phyloP scores from a whole-genome alignment of 179 eudicot genomes.

The Camellia oleifera region DNA sequence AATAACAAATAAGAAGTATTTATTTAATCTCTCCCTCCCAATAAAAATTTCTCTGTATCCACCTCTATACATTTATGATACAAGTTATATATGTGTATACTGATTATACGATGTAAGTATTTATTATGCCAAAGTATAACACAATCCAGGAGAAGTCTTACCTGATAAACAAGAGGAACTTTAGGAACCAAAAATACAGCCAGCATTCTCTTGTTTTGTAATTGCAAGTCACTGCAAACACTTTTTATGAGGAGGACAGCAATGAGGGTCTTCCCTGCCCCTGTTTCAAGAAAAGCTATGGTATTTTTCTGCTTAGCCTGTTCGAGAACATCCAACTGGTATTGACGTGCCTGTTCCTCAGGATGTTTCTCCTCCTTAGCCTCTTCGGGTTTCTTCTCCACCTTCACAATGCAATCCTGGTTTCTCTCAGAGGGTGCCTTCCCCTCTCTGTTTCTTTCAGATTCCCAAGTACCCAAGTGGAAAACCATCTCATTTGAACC shows the following conservation, averaged over 20 bases:
- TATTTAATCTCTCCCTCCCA: not conserved
- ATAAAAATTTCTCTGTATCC: not conserved
- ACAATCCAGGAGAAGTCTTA: conserved; percentile 16
- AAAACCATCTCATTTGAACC: conserved; percentile 76
- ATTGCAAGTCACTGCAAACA: conserved; percentile 50
- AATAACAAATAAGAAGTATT: not conserved
- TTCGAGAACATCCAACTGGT: conserved; percentile 96
- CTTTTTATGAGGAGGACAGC: conserved; percentile 91
- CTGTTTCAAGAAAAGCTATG: conserved; percentile 96
- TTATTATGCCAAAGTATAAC: not conserved
- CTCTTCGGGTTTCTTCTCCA: conserved; percentile 39
- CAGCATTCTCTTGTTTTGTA: conserved; percentile 68
- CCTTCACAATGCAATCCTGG: conserved; percentile 31
- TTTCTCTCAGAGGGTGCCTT: conserved; percentile 38
- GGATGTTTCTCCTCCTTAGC: conserved; percentile 44
- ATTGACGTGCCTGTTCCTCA: conserved; percentile 79
- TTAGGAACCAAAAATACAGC: conserved; percentile 96
- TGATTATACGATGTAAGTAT: not conserved
- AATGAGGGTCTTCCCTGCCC: conserved; percentile 95
- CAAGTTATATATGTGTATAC: not conserved
- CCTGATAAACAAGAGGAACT: conserved; percentile 99
- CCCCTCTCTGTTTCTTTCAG: conserved; percentile 43
- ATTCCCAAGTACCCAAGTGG: conserved; percentile 68
- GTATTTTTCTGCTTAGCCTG: conserved; percentile 93
- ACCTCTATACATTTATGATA: too few species aligned